Percentiles rank a stretch among this genome's conserved stretches.
Conservation (phyloP, 208 protist species). For the Naegleria lovaniensis region DNA sequence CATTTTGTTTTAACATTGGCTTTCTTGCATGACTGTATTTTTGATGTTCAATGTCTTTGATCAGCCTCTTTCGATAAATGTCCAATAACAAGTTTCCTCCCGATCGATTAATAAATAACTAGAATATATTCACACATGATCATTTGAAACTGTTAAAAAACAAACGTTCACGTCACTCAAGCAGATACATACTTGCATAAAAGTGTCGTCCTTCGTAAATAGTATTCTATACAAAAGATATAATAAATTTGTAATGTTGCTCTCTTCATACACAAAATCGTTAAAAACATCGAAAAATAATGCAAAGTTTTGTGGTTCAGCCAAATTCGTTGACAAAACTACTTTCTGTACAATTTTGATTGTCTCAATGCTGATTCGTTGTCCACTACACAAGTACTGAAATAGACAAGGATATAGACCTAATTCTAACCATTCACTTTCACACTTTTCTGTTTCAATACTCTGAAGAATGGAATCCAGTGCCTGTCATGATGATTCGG, state of each 20-base stretch:
- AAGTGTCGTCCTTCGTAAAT: neutral
- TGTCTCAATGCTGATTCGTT: neutral
- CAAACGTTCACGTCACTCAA: neutral
- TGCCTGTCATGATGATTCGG: neutral
- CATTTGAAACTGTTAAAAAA: too few species aligned
- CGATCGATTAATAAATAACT: neutral
- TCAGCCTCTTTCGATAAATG: neutral
- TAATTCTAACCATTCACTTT: neutral
- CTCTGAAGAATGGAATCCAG: neutral
- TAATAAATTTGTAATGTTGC: neutral
- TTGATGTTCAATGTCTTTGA: neutral
- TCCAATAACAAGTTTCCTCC: neutral
- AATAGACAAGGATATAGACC: neutral
- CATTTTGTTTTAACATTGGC: neutral
- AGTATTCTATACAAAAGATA: neutral
- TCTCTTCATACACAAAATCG: slow-evolving; percentile 6
- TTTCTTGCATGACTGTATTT: neutral
- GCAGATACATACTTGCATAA: neutral
- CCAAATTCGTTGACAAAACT: neutral
- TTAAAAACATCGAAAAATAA: neutral
- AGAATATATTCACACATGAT: too few species aligned
- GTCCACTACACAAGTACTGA: neutral
- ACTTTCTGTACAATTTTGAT: neutral
- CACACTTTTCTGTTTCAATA: neutral
- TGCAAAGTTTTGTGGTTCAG: neutral